Evolutionary conservation across 306 rosid genomes (phyloP).

Genomic region (Quercus berberidifolia): DNA sequence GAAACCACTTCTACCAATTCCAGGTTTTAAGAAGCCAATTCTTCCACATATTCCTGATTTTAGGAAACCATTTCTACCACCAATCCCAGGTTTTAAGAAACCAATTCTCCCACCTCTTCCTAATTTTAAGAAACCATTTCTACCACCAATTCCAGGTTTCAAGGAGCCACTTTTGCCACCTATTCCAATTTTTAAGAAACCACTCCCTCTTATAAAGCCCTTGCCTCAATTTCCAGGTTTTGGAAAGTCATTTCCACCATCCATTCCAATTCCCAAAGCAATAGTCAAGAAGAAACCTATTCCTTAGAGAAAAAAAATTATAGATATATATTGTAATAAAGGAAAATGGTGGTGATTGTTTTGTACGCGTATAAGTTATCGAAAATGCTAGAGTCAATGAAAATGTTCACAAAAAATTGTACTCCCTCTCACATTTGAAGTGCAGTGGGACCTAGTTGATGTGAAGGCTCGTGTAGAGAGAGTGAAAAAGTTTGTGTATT

Average conservation of each 20-base stretch:
- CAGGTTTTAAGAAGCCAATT: not conserved
- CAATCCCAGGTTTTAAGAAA: not conserved
- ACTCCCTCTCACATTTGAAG: too few species aligned
- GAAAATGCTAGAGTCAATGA: too few species aligned
- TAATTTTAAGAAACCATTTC: not conserved
- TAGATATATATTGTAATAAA: too few species aligned
- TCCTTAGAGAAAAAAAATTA: not conserved
- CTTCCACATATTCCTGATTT: constrained; percentile 3
- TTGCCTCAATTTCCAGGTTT: not conserved
- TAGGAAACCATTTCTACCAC: not conserved
- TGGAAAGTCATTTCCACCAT: not conserved
- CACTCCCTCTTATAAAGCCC: not conserved
- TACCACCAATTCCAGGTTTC: not conserved
- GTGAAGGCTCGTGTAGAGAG: too few species aligned
- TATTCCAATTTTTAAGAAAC: constrained; percentile 12
- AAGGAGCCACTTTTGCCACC: not conserved
- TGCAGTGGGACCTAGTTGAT: too few species aligned
- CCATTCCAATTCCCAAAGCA: constrained; percentile 3
- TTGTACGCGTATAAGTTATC: too few species aligned
- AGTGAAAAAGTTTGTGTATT: too few species aligned
- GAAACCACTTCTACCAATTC: not conserved
- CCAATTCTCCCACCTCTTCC: not conserved
- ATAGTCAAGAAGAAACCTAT: not conserved
- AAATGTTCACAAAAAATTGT: too few species aligned
- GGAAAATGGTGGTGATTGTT: too few species aligned